Conservation (phyloP, 78 protist species). For the Dictyostelium brefeldianum region DNA sequence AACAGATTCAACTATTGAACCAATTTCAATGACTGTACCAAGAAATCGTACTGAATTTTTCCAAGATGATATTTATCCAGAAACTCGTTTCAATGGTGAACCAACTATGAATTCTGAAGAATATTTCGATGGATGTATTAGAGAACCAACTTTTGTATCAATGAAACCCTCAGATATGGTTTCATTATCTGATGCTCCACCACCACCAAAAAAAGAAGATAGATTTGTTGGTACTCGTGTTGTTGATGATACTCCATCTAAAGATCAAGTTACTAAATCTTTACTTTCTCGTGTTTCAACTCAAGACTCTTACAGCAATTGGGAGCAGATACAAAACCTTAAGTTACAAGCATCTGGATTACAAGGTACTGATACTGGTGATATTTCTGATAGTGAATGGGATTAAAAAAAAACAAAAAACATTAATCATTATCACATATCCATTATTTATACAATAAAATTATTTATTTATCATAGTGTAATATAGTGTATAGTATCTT, state of each 20-base stretch:
- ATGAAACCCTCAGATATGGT: constrained; percentile 66
- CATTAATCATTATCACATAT: neutral
- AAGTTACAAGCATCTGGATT: no score
- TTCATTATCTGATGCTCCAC: constrained; percentile 55
- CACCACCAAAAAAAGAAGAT: constrained; percentile 50
- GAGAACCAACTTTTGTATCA: constrained; percentile 35
- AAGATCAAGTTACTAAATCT: constrained; percentile 24
- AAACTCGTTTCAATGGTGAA: constrained; percentile 68
- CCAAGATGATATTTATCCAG: constrained; percentile 91
- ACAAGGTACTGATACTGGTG: constrained; percentile 3
- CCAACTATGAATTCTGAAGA: constrained; percentile 88
- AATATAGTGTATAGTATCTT: neutral
- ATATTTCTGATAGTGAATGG: constrained; percentile 24
- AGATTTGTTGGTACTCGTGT: neutral
- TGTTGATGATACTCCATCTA: constrained; percentile 52
- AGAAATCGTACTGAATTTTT: constrained; percentile 87
- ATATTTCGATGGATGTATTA: constrained; percentile 85
- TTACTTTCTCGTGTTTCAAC: constrained; percentile 18
- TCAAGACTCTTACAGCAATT: constrained; percentile 38
- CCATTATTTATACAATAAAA: neutral
- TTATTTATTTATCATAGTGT: no score
- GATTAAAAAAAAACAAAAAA: constrained; percentile 20
- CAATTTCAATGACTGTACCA: constrained; percentile 88
- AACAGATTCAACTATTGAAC: constrained; percentile 69
- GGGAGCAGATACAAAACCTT: constrained; percentile 18